Base-by-base conservation (phyloP, 2,329 filamentous ascomycete genomes). In the Emericellopsis cladophorae region DNA sequence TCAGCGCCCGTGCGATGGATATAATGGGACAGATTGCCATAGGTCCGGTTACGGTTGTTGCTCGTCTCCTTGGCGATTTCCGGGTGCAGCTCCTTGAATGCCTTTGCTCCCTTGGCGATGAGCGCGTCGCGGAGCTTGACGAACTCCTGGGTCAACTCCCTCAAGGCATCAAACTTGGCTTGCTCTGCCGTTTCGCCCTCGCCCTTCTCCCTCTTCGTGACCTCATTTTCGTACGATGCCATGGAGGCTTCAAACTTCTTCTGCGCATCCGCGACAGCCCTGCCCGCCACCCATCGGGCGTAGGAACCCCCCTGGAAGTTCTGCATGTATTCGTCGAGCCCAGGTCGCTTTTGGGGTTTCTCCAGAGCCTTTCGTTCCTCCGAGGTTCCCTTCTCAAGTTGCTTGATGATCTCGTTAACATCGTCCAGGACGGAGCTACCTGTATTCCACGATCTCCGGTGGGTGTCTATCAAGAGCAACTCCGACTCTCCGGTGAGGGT, bases 61-160 rank as follows among this genome's bases (percentile, higher is more conserved):
- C 45, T 43, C 21, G 42, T 42, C 7, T 47, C 37, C 2, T 52
- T 49, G 22, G 60, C 54, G 42, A 68, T 56, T 2, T 75, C 61
- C 0, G 81, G 81, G 54, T 82, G 58, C 7, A 86, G 59, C 37
- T 88, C 73, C 11, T 58, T 52, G 52, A 84, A 88, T 0, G 72
- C 71, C 57, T 86, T 87, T 2, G 72, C 84, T 1, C 73, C 77
- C 43, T 68, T 74, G 4, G 60, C 56, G 2, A 80, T 34, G 16
- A 90, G 59, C 2, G 56, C 49, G 2, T 61, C 51, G 49, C 83
- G 74, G 2, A 86, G 57, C 16, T 61, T 52, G 47, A 78, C 63
- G 31, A 81, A 71, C 2, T 72, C 65, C 0, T 53, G 46, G 12
- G 80, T 59, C 12, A 74, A 52, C 7, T 66, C 58, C 9, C 65